phyloP scores from a whole-genome alignment of 345 rosid species.

The Murraya koenigii region DNA sequence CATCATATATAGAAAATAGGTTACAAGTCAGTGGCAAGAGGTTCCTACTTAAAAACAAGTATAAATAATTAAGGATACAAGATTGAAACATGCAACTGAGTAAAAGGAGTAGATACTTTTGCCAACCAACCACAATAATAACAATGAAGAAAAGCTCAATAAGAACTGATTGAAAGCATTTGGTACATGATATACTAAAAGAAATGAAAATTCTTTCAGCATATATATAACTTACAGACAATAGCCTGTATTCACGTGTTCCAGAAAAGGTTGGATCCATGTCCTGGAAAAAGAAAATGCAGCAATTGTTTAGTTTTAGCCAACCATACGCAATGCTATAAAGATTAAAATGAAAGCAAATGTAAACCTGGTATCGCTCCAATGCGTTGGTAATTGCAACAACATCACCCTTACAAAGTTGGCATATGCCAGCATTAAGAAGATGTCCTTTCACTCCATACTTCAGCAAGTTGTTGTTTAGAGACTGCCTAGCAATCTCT shows the following conservation, averaged over 20 bases:
- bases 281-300: slow-evolving; percentile 52
- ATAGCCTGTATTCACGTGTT: slow-evolving; percentile 78
- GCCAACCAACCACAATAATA: not conserved
- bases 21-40: not conserved
- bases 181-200: not conserved
- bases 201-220: not conserved
- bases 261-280: slow-evolving; percentile 95
- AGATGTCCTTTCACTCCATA: slow-evolving; percentile 98
- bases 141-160: not conserved
- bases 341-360: slow-evolving; percentile 17
- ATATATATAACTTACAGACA: slow-evolving; percentile 41
- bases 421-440: slow-evolving; percentile 95
- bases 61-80: not conserved
- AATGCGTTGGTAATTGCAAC: slow-evolving; percentile 88
- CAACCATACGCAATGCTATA: not conserved
- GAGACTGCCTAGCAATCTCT: slow-evolving; percentile 75
- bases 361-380: slow-evolving; percentile 80
- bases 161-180: not conserved
- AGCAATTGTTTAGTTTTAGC: slow-evolving; percentile 4
- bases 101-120: not conserved
- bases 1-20: not conserved
- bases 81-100: not conserved
- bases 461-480: slow-evolving; percentile 76
- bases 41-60: not conserved
- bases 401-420: slow-evolving; percentile 87